These are phyloP conservation scores for Schrenkiella parvula DNA, from an alignment of 345 rosid genomes.

Conservation along the genomic window DNA sequence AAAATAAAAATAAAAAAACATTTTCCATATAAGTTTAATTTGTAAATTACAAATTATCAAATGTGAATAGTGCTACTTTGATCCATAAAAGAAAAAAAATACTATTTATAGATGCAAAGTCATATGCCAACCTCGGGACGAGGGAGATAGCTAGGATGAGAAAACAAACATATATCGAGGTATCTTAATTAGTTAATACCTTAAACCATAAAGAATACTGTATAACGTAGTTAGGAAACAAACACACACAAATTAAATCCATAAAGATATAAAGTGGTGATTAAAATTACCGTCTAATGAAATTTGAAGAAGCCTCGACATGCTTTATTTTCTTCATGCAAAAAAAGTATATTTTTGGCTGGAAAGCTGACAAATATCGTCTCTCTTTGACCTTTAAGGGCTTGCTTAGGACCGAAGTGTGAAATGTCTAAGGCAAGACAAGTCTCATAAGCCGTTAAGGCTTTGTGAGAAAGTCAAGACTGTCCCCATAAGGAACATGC, in stretches of 20 bases:
- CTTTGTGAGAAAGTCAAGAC: slow-evolving; percentile 31
- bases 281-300: background rate
- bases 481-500: slow-evolving; percentile 35
- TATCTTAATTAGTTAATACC: too few species aligned
- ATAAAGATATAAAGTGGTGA: background rate
- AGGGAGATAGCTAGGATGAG: background rate
- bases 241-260: background rate
- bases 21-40: background rate
- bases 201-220: too few species aligned
- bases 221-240: too few species aligned
- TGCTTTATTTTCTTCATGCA: slow-evolving; percentile 13
- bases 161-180: too few species aligned
- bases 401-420: slow-evolving; percentile 30
- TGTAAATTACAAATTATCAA: background rate
- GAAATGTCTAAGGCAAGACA: slow-evolving; percentile 32
- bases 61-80: background rate
- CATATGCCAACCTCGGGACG: background rate
- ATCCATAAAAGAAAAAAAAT: background rate
- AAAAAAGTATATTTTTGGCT: slow-evolving; percentile 12
- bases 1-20: background rate
- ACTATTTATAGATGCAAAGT: too few species aligned
- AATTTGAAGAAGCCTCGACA: slow-evolving; percentile 4
- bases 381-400: slow-evolving; percentile 28
- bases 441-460: slow-evolving; percentile 22
- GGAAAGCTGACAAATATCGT: slow-evolving; percentile 26